Base-by-base conservation (phyloP, 2,329 filamentous ascomycete species). In the Ophiostoma australiae region DNA sequence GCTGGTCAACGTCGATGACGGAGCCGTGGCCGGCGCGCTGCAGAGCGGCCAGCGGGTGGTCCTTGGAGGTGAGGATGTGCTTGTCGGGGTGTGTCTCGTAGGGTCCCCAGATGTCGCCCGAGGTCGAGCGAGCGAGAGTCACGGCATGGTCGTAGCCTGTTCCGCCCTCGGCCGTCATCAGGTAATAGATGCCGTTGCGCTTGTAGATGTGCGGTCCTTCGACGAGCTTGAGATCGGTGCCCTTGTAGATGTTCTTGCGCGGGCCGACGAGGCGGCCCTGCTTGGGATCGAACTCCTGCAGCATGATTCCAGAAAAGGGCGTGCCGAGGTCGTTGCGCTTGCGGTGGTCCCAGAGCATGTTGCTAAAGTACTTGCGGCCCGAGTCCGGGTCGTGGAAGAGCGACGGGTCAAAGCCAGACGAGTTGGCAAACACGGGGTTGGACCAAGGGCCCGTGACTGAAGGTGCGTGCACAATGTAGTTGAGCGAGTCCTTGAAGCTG, bases 151-250 rank as follows among this genome's bases (percentile, higher is more conserved):
- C 82, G 72, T 86, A 87, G 5, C 84, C 87, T 0, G 87, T 89
- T 4, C 87, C 87, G 35, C 86, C 86, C 75, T 88, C 86, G 2
- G 86, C 86, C 0, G 84, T 87, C 6, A 88, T 78, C 8, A 89
- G 81, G 74, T 89, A 88, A 74, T 88, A 89, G 81, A 83, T 87
- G 8, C 83, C 85, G 52, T 84, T 84, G 63, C 84, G 82, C 77
- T 85, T 86, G 77, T 87, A 88, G 3, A 89, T 75, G 74, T 89
- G 87, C 2, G 87, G 86, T 0, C 82, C 87, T 76, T 89, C 87
- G 13, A 86, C 75, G 2, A 85, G 80, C 23, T 79, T 81, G 0
- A 89, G 78, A 0, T 86, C 85, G 5, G 84, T 88, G 37, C 87
- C 87, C 2, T 77, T 74, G 76, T 84, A 89, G 72, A 87, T 81